Evolutionary conservation across 345 rosid genomes (phyloP), one percentile per base, ranked within the genome.

Genomic region (Salix arbutifolia): DNA sequence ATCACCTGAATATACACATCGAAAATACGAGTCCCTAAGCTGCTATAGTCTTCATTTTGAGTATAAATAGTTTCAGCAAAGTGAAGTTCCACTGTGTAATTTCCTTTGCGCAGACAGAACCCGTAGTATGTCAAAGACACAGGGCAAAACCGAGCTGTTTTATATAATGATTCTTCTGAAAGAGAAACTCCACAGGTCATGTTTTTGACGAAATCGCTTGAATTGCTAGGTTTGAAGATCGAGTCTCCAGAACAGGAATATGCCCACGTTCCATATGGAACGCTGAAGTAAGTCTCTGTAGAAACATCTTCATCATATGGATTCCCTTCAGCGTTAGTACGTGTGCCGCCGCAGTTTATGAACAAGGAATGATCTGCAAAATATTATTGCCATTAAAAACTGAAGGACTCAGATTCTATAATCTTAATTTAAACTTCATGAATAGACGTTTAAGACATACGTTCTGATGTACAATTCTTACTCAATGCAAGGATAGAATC

Each of bases 1-100:
- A 14, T 1, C 67, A 80, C 83, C 80, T 81, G 84, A 31, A 81
- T 70, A 65, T 69, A 73, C 6, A 81, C 66, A 25, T 81, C 84
- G 69, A 81, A 81, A 3, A 81, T 37, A 23, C 84, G 80, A 25
- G 74, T 64, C 13, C 52, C 73, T 3, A 7, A 17, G 70, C 75
- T 73, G 14, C 78, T 69, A 12, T 50, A 30, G 60, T 81, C 81
- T 53, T 69, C 80, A 3, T 77, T 26, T 1, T 56, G 23, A 0
- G 46, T 3, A 77, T 28, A 77, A 37, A 70, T 56, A 26, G 37
- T 68, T 66, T 81, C 81, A 28, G 78, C 38, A 65, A 81, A 81
- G 44, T 64, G 9, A 73, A 81, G 84, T 40, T 16, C 40, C n/a
- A 81, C 81, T 6, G 1, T 73, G 66, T 81, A 81, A 19, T 53